Percentiles rank a stretch among this genome's conserved stretches.
These are phyloP conservation scores for Sesbania bispinosa DNA, from an alignment of 306 rosid species.

Conservation along the genomic window DNA sequence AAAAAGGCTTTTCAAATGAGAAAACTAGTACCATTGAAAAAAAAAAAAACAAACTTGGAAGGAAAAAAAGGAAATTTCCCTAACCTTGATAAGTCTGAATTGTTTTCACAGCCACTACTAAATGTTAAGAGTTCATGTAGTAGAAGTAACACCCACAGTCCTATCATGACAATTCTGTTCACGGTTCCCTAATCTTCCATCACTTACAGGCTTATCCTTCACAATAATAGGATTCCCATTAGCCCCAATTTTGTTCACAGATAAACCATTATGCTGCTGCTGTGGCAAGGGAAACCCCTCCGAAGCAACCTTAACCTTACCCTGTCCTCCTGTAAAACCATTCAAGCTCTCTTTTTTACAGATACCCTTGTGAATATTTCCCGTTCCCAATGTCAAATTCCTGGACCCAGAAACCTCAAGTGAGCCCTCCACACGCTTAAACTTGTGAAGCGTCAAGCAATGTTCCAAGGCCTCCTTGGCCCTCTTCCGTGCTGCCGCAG, in stretches of 20 bases:
- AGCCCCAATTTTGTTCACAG: constrained; percentile 12
- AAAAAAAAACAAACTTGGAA: too few relatives aligned
- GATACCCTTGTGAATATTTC: neutral
- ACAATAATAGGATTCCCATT: neutral
- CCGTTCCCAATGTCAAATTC: constrained; percentile 7
- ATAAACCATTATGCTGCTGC: neutral
- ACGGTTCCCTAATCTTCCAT: constrained; percentile 17
- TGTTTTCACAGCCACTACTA: neutral
- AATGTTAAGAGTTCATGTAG: constrained; percentile 8
- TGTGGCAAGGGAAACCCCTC: neutral
- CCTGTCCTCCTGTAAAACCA: neutral
- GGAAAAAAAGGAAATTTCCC: neutral
- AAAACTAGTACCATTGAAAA: neutral
- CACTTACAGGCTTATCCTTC: constrained; percentile 4
- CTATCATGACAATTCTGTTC: constrained; percentile 28
- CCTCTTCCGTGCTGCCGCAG: constrained; percentile 53
- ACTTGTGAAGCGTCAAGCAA: constrained; percentile 19
- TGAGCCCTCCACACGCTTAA: constrained; percentile 21
- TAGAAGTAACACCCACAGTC: constrained; percentile 2
- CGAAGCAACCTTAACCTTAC: neutral
- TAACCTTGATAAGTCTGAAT: constrained; percentile 26
- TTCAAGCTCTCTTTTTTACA: constrained; percentile 4
- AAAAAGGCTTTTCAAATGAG: neutral
- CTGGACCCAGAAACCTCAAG: constrained; percentile 35
- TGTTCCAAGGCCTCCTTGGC: constrained; percentile 58